A percentile compares a stretch with the other conserved stretches of the same genome.
Conservation (phyloP, 257 asterid species). For the Phtheirospermum japonicum region DNA sequence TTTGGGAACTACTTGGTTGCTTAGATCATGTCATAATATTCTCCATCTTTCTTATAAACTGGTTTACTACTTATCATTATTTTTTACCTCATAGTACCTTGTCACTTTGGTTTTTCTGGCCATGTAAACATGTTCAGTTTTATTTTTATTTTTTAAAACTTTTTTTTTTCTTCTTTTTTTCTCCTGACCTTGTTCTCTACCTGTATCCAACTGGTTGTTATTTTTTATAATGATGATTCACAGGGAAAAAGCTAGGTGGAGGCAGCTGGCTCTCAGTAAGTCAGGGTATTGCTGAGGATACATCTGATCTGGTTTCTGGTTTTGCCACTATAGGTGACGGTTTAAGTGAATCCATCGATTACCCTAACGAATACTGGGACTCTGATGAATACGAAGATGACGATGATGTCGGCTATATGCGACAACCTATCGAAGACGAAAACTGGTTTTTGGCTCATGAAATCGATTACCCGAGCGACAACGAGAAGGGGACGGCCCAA, state of each 20-base stretch:
- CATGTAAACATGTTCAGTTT: no score
- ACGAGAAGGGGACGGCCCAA: constrained; percentile 80
- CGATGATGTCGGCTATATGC: constrained; percentile 92
- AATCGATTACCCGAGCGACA: constrained; percentile 95
- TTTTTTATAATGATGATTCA: constrained; percentile 36
- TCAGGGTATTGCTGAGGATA: constrained; percentile 93
- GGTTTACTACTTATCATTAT: background rate
- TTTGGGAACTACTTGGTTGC: constrained; percentile 16
- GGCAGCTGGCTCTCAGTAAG: constrained; percentile 95
- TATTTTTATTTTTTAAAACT: no score
- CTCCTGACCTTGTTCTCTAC: constrained; percentile 19
- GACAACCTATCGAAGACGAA: constrained; percentile 99
- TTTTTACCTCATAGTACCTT: no score
- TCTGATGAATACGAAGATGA: constrained; percentile 97
- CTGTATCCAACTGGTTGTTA: constrained; percentile 21
- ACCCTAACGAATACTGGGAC: constrained; percentile 92
- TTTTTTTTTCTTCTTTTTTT: background rate
- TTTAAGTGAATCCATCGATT: constrained; percentile 80
- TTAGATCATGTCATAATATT: background rate
- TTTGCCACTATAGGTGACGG: constrained; percentile 95
- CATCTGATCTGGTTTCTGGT: constrained; percentile 94
- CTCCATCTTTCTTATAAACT: constrained; percentile 2
- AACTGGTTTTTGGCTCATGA: constrained; percentile 98
- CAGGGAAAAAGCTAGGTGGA: constrained; percentile 61
- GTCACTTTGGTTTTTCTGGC: no score